A percentile compares a stretch with the other conserved stretches of the same genome.
These are phyloP conservation scores for Vitis rupestris DNA, from an alignment of 164 flowering plant species.

Conservation along the genomic window DNA sequence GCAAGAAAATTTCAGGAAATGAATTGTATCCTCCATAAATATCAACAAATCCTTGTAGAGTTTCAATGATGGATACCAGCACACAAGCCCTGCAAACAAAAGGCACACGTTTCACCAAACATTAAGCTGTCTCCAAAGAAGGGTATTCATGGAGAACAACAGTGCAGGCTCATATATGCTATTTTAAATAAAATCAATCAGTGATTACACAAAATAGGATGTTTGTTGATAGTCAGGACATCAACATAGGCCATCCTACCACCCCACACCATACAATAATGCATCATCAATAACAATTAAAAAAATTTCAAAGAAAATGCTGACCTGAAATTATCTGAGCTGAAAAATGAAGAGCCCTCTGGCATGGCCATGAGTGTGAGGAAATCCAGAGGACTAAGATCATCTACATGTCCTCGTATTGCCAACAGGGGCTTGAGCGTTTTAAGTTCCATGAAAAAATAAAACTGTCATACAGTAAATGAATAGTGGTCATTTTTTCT, in stretches of 20 bases:
- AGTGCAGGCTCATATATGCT: too few relatives aligned
- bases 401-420: constrained; percentile 34
- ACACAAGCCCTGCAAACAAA: constrained; percentile 70
- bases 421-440: constrained; percentile 47
- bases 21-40: constrained; percentile 55
- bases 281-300: background rate
- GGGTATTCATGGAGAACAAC: too few relatives aligned
- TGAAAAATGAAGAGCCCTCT: constrained; percentile 66
- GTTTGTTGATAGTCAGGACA: background rate
- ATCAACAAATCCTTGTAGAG: constrained; percentile 59
- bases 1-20: constrained; percentile 83
- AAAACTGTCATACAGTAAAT: constrained; percentile 38
- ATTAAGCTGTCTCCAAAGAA: background rate
- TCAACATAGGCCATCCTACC: background rate
- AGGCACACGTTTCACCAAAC: background rate
- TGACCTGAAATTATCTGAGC: constrained; percentile 78
- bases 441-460: constrained; percentile 60
- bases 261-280: background rate
- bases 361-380: constrained; percentile 58
- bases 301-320: constrained; percentile 5
- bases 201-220: background rate
- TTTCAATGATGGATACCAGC: constrained; percentile 53
- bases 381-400: constrained; percentile 61
- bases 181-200: too few relatives aligned
- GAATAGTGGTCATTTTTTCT: background rate